Evolutionary conservation across 2,329 filamentous ascomycete genomes (phyloP), one percentile per base, ranked within the genome.

Genomic region (Parascedosporium putredinis): DNA sequence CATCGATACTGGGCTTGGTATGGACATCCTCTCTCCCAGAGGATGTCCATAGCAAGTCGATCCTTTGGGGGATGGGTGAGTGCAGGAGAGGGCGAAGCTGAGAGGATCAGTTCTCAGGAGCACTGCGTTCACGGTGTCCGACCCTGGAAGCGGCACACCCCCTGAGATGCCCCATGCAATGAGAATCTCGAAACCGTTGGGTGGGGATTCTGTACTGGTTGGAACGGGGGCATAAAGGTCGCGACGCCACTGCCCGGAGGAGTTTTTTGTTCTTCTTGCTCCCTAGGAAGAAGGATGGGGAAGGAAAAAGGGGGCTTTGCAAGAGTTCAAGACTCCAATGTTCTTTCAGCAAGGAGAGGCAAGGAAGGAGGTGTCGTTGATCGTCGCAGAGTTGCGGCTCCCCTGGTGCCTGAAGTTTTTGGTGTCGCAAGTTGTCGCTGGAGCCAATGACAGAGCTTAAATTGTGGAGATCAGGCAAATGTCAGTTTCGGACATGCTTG

Each of bases 381-480:
- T 42, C 33, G 33, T 33, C 16, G 33, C 18, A 33, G 46, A 31
- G 14, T 34, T 40, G 20, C 18, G 20, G 33, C 18, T 24, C 20
- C 38, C 38, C 38, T 42, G 8, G 38, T 42, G 38, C 38, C 46
- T 40, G 46, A 40, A 9, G 22, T 48, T 38, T 5, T 12, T 34
- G 14, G 33, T 48, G 46, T 48, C 33, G 46, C 46, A 48, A 33
- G 33, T 48, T n/a, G 9, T 33, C 3, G 8, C 31, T 14, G 20
- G 9, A 40, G 46, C 46, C 46, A 48, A 40, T 40, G 31, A 8
- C 33, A 33, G 46, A 23, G 46, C 46, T 48, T 48, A 24, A 25
- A 24, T 5, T 48, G 46, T 48, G 46, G 46, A 38, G 46, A 48
- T 48, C 46, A 38, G 46, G 33, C 31, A 40, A 8, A 25, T 38